Evolutionary conservation across 805 yeast species (phyloP).

Genomic region (Lachancea quebecensis): DNA sequence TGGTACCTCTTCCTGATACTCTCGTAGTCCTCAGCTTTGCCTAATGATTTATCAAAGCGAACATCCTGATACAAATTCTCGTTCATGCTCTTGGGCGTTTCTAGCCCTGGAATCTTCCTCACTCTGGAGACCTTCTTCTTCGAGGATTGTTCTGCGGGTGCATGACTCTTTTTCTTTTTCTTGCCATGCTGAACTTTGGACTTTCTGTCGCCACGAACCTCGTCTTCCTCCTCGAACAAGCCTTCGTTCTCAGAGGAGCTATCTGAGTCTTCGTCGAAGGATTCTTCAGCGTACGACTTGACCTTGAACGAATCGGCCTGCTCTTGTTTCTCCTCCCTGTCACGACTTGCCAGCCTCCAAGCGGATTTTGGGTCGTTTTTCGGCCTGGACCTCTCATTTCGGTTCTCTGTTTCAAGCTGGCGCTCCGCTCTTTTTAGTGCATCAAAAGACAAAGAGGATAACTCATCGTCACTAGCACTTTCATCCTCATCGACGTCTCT

Average conservation of each 20-base stretch:
- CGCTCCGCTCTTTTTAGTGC: slow-evolving; percentile 53
- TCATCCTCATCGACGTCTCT: slow-evolving; percentile 2
- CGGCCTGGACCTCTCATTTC: neutral
- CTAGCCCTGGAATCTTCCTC: slow-evolving; percentile 69
- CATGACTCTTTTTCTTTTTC: slow-evolving; percentile 58
- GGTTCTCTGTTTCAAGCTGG: slow-evolving; percentile 31
- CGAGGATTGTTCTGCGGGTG: slow-evolving; percentile 75
- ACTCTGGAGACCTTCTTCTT: slow-evolving; percentile 63
- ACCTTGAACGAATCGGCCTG: neutral
- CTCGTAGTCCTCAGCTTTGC: slow-evolving; percentile 68
- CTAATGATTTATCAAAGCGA: slow-evolving; percentile 84
- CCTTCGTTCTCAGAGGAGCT: slow-evolving; percentile 22
- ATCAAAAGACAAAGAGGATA: slow-evolving; percentile 55
- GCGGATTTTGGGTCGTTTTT: slow-evolving; percentile 9
- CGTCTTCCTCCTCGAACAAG: slow-evolving; percentile 37
- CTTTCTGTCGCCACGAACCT: slow-evolving; percentile 10
- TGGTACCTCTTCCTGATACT: slow-evolving; percentile 69
- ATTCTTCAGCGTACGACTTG: slow-evolving; percentile 12
- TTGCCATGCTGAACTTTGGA: slow-evolving; percentile 2
- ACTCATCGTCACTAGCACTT: slow-evolving; percentile 38
- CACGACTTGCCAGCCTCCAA: slow-evolving; percentile 2
- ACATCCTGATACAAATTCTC: slow-evolving; percentile 62
- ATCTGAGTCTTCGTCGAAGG: slow-evolving; percentile 14
- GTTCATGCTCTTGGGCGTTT: slow-evolving; percentile 32
- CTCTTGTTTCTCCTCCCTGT: slow-evolving; percentile 1